Conservation (phyloP, 2,329 filamentous ascomycete genomes). For the Aspergillus tamarii region DNA sequence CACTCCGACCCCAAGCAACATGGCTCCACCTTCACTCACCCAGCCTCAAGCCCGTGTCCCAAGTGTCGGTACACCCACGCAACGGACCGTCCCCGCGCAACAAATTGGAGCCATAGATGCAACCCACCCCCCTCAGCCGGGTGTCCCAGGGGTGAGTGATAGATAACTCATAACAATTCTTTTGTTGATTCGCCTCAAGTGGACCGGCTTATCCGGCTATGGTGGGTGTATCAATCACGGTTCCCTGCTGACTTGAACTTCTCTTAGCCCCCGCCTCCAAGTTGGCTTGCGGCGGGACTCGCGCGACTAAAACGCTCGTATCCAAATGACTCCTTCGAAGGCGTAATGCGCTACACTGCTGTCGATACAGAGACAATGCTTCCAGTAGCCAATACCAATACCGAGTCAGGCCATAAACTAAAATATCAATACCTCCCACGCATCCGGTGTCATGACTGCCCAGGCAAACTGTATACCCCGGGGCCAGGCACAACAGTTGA, state of each 20-base stretch:
- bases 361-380: conserved; percentile 73
- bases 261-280: conserved; percentile 75
- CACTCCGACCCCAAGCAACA: conserved; percentile 56
- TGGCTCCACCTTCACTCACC: conserved; percentile 49
- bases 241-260: conserved; percentile 11
- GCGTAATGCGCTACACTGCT: conserved; percentile 85
- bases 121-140: conserved; percentile 45
- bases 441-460: conserved; percentile 90
- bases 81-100: conserved; percentile 33
- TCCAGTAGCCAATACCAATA: conserved; percentile 59
- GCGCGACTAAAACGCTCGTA: conserved; percentile 70
- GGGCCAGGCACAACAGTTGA: conserved; percentile 81
- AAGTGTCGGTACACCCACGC: conserved; percentile 26
- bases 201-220: conserved; percentile 4
- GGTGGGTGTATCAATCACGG: conserved; percentile 6
- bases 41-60: conserved; percentile 32
- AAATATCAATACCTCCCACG: conserved; percentile 84
- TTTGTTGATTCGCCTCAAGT: background rate
- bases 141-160: conserved; percentile 49
- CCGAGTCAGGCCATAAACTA: conserved; percentile 61
- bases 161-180: conserved; percentile 24
- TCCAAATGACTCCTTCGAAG: conserved; percentile 82
- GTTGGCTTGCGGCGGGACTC: conserved; percentile 80
- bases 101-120: conserved; percentile 52
- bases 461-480: conserved; percentile 90